These are phyloP conservation scores for Microthyrium microscopicum DNA, from an alignment of 2,329 filamentous ascomycete species.

Conservation along the genomic window DNA sequence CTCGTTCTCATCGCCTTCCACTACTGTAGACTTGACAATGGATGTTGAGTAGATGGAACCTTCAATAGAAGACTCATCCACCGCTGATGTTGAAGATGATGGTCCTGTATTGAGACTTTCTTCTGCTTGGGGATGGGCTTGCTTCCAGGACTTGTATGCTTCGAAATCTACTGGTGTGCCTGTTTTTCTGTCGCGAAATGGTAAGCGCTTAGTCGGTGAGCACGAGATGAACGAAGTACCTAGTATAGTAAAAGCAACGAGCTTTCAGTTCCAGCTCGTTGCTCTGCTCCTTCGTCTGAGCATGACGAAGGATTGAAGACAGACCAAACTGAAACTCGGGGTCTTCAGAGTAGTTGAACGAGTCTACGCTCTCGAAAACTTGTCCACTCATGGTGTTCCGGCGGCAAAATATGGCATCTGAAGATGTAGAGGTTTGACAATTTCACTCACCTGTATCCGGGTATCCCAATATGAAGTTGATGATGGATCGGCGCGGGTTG, in stretches of 20 bases:
- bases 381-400: too few species aligned
- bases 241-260: conserved; percentile 51
- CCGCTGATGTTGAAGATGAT: conserved; percentile 3
- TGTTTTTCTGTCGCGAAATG: conserved; percentile 20
- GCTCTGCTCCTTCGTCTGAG: conserved; percentile 36
- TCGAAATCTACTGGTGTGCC: conserved; percentile 44
- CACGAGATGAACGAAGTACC: conserved; percentile 14
- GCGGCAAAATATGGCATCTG: too few species aligned
- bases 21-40: not conserved
- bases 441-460: too few species aligned
- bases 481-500: too few species aligned
- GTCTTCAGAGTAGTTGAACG: conserved; percentile 52
- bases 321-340: conserved; percentile 52
- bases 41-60: not conserved
- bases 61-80: conserved; percentile 6
- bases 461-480: too few species aligned
- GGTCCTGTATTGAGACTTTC: too few species aligned
- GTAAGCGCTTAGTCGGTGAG: not conserved
- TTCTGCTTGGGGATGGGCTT: conserved; percentile 19
- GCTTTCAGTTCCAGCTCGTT: conserved; percentile 46
- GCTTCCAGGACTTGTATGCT: conserved; percentile 50
- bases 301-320: conserved; percentile 44
- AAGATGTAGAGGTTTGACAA: too few species aligned
- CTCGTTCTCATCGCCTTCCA: not conserved
- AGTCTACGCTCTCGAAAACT: conserved; percentile 30